These are phyloP conservation scores for Inonotus hispidus DNA, from an alignment of 1,284 basidiomycete species.

Conservation along the genomic window DNA sequence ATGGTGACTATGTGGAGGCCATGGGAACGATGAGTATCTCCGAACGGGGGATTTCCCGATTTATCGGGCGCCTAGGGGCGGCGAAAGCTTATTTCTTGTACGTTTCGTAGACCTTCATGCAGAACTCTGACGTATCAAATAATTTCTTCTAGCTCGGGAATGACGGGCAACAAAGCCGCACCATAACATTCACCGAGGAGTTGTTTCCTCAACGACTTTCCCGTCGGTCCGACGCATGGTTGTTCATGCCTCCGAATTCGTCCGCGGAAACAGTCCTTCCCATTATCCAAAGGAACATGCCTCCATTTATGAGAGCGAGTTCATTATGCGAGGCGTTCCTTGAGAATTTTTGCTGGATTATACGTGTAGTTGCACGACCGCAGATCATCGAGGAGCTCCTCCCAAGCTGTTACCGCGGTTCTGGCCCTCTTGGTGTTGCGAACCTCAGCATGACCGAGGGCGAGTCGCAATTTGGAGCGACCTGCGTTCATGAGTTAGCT, in stretches of 20 bases:
- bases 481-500: slow-evolving; percentile 21
- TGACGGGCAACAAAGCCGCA: background rate
- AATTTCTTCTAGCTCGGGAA: slow-evolving; percentile 9
- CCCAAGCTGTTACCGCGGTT: slow-evolving; percentile 8
- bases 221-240: slow-evolving; percentile 14
- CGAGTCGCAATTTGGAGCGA: slow-evolving; percentile 4
- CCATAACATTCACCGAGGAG: slow-evolving; percentile 6
- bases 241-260: slow-evolving; percentile 5
- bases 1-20: slow-evolving; percentile 34
- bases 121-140: background rate
- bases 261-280: slow-evolving; percentile 5
- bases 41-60: slow-evolving; percentile 53
- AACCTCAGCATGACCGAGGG: background rate
- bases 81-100: slow-evolving; percentile 36
- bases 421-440: background rate
- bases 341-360: slow-evolving; percentile 54
- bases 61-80: slow-evolving; percentile 64
- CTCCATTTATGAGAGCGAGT: slow-evolving; percentile 35
- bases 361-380: slow-evolving; percentile 41
- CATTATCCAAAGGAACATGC: slow-evolving; percentile 11
- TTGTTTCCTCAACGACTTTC: slow-evolving; percentile 9
- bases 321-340: slow-evolving; percentile 47
- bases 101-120: background rate
- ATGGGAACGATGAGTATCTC: slow-evolving; percentile 60
- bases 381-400: slow-evolving; percentile 55